phyloP scores from a whole-genome alignment of 108 stramenopile genomes.

The Pseudonitzschia pungens region DNA sequence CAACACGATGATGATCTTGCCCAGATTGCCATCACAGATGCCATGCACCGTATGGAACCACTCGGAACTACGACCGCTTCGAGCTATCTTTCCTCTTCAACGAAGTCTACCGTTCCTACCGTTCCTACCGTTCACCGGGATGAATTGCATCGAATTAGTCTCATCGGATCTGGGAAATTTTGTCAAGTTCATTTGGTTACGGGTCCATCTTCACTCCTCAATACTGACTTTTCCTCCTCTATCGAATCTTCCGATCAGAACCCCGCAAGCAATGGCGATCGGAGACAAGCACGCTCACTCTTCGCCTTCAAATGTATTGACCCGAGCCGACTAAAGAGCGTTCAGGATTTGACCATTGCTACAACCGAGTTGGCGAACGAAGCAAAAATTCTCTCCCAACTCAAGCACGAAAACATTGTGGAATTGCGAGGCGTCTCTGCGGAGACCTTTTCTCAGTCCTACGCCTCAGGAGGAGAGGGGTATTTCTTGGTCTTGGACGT shows the following conservation, averaged over 20 bases:
- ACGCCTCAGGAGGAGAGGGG: conserved; percentile 25
- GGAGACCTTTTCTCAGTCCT: conserved; percentile 12
- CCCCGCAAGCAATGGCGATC: not conserved
- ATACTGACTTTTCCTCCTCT: not conserved
- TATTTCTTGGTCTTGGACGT: conserved; percentile 72
- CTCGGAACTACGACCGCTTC: not conserved
- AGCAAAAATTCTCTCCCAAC: conserved; percentile 21
- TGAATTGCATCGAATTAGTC: not conserved
- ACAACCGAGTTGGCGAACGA: conserved; percentile 32
- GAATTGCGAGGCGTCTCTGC: conserved; percentile 22
- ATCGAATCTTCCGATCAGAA: not conserved
- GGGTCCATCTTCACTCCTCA: not conserved
- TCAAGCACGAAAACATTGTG: conserved; percentile 35
- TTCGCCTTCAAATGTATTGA: conserved; percentile 21
- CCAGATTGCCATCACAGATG: not conserved
- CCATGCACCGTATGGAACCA: not conserved
- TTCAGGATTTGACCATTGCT: conserved; percentile 21
- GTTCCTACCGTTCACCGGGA: not conserved
- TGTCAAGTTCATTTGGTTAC: conserved; percentile 9
- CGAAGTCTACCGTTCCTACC: not conserved
- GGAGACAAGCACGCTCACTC: not conserved
- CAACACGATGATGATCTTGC: conserved; percentile 7
- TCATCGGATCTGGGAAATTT: conserved; percentile 9
- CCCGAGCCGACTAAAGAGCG: not conserved
- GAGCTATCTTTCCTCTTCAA: not conserved